These are phyloP conservation scores for Hymenochaete sp. DNA, from an alignment of 1,284 basidiomycete species.

Conservation along the genomic window DNA sequence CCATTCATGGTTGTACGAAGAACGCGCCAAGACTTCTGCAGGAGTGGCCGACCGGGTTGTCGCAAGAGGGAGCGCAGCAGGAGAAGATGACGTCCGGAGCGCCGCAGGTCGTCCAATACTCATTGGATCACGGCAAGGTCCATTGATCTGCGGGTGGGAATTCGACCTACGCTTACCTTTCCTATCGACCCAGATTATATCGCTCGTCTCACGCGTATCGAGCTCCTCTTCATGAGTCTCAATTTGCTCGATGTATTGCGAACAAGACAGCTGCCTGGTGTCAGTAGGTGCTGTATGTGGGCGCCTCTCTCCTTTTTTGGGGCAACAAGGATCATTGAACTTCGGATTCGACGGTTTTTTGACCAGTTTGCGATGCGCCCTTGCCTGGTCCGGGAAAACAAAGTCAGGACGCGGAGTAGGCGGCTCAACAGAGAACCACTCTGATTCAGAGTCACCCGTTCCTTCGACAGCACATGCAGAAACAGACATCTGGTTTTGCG, in stretches of 20 bases:
- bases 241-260: conserved; percentile 4
- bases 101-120: conserved; percentile 10
- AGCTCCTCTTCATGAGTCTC: not conserved
- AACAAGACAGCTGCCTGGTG: not conserved
- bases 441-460: too few relatives aligned
- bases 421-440: conserved; percentile 12
- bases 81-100: conserved; percentile 8
- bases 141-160: conserved; percentile 1
- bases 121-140: conserved; percentile 1
- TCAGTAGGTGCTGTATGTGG: too few relatives aligned
- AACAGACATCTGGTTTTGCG: not conserved
- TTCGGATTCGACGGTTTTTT: not conserved
- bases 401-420: conserved; percentile 2
- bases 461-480: too few relatives aligned
- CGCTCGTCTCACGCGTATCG: not conserved
- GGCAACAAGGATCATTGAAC: too few relatives aligned
- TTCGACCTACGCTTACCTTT: conserved; percentile 10
- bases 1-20: conserved; percentile 18
- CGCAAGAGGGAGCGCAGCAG: conserved; percentile 7
- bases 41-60: conserved; percentile 8
- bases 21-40: conserved; percentile 12
- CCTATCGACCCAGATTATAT: not conserved
- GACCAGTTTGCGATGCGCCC: not conserved
- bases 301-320: not conserved
- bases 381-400: conserved; percentile 5